Conservation (phyloP, 2,329 filamentous ascomycete species). For the Colletotrichum australisinense region DNA sequence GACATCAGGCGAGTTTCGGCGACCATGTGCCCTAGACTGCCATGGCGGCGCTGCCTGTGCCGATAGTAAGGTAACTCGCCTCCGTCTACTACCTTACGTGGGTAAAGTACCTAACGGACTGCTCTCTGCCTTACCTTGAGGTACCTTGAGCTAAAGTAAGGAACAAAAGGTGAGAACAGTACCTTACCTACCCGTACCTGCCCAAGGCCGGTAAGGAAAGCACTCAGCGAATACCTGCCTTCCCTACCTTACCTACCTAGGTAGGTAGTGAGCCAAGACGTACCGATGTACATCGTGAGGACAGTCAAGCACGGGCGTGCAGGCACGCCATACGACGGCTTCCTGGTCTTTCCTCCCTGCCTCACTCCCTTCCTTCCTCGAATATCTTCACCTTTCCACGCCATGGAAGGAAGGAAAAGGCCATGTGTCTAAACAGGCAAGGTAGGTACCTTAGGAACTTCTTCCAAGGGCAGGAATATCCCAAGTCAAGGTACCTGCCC, state of each 20-base stretch:
- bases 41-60: not conserved
- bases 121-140: too few species aligned
- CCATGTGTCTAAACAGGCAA: too few species aligned
- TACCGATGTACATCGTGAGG: not conserved
- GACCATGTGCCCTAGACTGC: not conserved
- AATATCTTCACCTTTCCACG: not conserved
- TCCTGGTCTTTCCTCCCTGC: not conserved
- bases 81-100: too few species aligned
- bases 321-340: not conserved
- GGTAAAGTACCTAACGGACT: too few species aligned
- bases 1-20: slow-evolving; percentile 23
- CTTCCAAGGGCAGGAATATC: too few species aligned
- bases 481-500: too few species aligned
- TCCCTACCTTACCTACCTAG: too few species aligned
- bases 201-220: not conserved
- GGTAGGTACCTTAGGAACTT: too few species aligned
- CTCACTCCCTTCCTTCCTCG: not conserved
- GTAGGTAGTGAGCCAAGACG: not conserved
- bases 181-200: too few species aligned
- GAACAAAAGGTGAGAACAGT: not conserved
- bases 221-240: not conserved
- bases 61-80: not conserved
- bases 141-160: not conserved
- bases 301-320: too few species aligned
- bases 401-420: too few species aligned